Evolutionary conservation across 768 basidiomycete genomes (phyloP).

Genomic region (Mycena belliarum): DNA sequence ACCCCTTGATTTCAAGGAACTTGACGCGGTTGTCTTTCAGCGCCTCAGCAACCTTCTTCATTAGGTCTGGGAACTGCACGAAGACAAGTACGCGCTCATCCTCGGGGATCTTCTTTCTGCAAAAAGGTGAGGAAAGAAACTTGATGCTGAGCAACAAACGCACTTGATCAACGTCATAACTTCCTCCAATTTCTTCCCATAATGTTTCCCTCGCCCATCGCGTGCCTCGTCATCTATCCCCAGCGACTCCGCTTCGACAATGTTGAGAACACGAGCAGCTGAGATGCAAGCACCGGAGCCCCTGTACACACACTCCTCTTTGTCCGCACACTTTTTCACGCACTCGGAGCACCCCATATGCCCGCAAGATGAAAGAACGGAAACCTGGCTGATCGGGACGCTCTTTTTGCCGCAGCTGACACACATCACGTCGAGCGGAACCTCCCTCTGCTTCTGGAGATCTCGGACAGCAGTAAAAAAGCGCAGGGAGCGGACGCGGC

Average conservation of each 20-base stretch:
- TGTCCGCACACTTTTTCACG: slow-evolving; percentile 69
- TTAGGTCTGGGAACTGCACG: slow-evolving; percentile 94
- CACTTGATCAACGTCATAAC: slow-evolving; percentile 78
- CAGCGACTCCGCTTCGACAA: slow-evolving; percentile 77
- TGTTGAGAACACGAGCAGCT: slow-evolving; percentile 77
- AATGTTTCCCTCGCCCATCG: slow-evolving; percentile 74
- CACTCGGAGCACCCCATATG: slow-evolving; percentile 83
- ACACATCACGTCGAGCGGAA: slow-evolving; percentile 60
- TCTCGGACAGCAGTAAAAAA: slow-evolving; percentile 93
- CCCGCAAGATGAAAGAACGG: slow-evolving; percentile 89
- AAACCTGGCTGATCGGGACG: slow-evolving; percentile 66
- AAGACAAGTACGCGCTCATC: slow-evolving; percentile 88
- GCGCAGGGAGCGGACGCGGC: slow-evolving; percentile 85
- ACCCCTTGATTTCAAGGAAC: slow-evolving; percentile 81
- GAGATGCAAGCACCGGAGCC: slow-evolving; percentile 72
- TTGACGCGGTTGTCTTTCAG: slow-evolving; percentile 69
- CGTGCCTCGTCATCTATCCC: slow-evolving; percentile 78
- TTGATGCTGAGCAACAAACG: slow-evolving; percentile 25
- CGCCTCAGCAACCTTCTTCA: slow-evolving; percentile 87
- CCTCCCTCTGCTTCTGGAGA: slow-evolving; percentile 73
- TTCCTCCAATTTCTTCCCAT: slow-evolving; percentile 79
- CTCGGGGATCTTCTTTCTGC: slow-evolving; percentile 66
- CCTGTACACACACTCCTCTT: slow-evolving; percentile 80
- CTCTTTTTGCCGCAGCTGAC: slow-evolving; percentile 57
- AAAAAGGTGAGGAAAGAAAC: not conserved